These are phyloP conservation scores for Hordeum pubiflorum DNA, from an alignment of 202 grass and related monocot species.

Conservation along the genomic window DNA sequence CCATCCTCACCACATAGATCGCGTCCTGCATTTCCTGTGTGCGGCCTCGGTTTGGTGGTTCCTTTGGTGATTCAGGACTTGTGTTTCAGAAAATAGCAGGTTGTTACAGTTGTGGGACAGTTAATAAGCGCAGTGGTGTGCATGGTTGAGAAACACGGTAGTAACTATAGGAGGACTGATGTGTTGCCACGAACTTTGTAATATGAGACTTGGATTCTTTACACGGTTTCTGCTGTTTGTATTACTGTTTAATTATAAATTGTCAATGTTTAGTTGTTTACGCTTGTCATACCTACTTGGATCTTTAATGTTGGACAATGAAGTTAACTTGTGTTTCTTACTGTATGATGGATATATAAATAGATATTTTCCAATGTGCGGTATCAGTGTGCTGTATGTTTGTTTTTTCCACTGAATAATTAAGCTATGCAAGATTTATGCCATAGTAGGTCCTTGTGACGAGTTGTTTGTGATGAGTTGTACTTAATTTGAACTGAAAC, in stretches of 20 bases:
- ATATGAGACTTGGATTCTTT: background rate
- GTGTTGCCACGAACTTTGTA: background rate
- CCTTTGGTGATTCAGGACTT: conserved; percentile 11
- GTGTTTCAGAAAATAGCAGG: conserved; percentile 10
- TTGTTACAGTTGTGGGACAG: background rate
- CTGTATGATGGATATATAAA: no score
- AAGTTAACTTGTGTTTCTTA: no score
- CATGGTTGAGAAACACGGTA: conserved; percentile 22
- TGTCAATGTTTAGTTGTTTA: background rate
- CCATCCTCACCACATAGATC: conserved; percentile 82
- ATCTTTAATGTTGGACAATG: no score
- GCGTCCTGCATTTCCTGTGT: background rate
- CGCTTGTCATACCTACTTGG: background rate
- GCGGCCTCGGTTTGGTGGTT: conserved; percentile 7
- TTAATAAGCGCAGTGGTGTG: conserved; percentile 35
- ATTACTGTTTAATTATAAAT: background rate
- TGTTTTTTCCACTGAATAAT: no score
- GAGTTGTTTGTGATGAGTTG: no score
- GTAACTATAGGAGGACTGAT: background rate
- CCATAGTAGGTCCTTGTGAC: no score
- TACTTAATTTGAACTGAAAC: no score
- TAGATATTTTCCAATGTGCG: no score
- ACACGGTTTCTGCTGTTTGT: background rate
- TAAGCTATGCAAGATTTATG: no score
- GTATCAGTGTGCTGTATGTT: no score